Base-by-base conservation (phyloP, 805 yeast genomes). In the Lipomyces mesembrius region DNA sequence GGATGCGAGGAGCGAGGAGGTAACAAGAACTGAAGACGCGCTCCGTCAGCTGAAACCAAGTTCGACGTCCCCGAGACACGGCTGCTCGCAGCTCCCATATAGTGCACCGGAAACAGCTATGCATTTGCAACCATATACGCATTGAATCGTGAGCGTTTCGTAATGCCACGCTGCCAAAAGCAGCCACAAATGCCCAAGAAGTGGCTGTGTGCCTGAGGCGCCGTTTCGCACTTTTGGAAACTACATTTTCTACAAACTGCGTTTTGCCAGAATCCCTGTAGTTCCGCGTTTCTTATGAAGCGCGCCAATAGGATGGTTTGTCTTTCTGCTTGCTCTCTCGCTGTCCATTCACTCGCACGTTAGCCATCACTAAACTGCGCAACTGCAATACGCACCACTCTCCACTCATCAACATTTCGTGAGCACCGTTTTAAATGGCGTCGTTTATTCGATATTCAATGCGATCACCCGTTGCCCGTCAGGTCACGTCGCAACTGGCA, bases 361-460 rank as follows among this genome's bases (percentile, higher is more conserved):
- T 12, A 37, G 43, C 39, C 17, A 37, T 43, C 49, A 43, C 8
- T 7, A 3, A 2, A 43, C 49, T n/a, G 9, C 49, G 3, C 22
- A 17, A 43, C 49, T 17, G 49, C 20, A 43, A 43, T n/a, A n/a
- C n/a, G 49, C 22, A 43, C 49, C 22, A 17, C 49, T 43, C 49
- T 43, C 22, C 49, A 43, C 49, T 43, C 49, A n/a, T 43, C 49
- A 43, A 14, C 49, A 8, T 17, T 43, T 43, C 8, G 20, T 43
- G 49, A 43, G 20, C 22, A n/a, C 4, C 27, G n/a, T 22, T 32
- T 58, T 56, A 12, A 62, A 66, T 66, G 69, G 64, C 69, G 37
- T 60, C 65, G 6, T 17, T 67, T 43, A n/a, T 67, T n/a, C 65
- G 66, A 56, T 60, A 64, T 20, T 59, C 66, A 43, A 6, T 59